Evolutionary conservation across 2,329 filamentous ascomycete genomes (phyloP), one percentile per base, ranked within the genome.

Genomic region (Aspergillus ibericus): DNA sequence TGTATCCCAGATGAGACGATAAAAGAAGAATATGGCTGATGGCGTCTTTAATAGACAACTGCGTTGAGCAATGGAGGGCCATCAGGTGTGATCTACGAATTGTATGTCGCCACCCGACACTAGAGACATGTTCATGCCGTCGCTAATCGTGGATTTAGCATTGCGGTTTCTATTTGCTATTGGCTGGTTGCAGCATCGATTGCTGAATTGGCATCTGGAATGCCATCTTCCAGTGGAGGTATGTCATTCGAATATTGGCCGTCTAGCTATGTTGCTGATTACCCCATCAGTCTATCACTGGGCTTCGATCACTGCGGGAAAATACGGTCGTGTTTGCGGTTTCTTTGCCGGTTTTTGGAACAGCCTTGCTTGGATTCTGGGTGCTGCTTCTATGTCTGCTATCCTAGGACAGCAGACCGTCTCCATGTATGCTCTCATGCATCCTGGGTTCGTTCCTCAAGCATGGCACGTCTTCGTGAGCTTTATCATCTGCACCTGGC

Each of bases 81-180:
- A 0, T 82, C 85, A 0, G 85, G 85, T 13, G 82, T 86, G 0
- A 73, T 88, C 1, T 88, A 87, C 71, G 85, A 87, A 72, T 86
- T 88, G 75, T 77, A 70, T 59, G 67, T 35, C 54, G 18, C 16
- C 16, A 13, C 16, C 32, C 13, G 13, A 27, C 15, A 10, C 20
- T 20, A 13, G 3, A 29, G 7, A 15, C 36, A 6, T 46, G 12
- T 9, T 9, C 9, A 29, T 9, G 22, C 4, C n/a, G 4, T 42
- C 25, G 32, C 56, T 54, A 59, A 73, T 61, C 15, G 16, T 32
- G 20, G 44, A 12, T 49, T 52, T 36, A 77, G 75, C 20, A 76
- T 80, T 29, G 75, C 70, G 1, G 78, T 78, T 6, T 78, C 77
- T 1, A 55, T 79, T 25, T 85, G 83, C 63, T 87, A 87, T 73